These are phyloP conservation scores for Colletotrichum noveboracense DNA, from an alignment of 2,329 filamentous ascomycete species.

Conservation along the genomic window DNA sequence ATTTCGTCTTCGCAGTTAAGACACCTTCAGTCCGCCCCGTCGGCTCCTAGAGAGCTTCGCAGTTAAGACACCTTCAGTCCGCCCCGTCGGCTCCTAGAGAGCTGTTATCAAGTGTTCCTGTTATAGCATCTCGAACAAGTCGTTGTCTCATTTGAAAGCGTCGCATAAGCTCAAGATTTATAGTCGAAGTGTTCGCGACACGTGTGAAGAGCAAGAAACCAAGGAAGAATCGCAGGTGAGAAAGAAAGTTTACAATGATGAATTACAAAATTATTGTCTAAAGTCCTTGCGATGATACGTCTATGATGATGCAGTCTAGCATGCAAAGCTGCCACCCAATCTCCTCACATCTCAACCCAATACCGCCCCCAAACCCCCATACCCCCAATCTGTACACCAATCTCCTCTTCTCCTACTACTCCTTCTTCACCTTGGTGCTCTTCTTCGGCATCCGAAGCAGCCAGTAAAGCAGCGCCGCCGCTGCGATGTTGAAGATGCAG, in stretches of 20 bases:
- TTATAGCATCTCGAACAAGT: no score
- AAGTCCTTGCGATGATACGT: background rate
- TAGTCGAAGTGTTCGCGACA: rapidly evolving
- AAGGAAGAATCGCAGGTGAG: background rate
- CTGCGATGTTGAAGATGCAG: constrained; percentile 52
- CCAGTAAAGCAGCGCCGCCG: constrained; percentile 54
- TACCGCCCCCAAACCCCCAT: background rate
- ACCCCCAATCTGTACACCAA: no score
- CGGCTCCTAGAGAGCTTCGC: background rate
- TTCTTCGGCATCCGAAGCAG: constrained; percentile 36
- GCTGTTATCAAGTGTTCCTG: rapidly evolving
- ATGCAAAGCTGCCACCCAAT: background rate
- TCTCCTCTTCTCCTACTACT: background rate
- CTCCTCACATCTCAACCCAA: background rate
- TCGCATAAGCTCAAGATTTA: background rate
- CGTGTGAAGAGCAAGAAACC: background rate
- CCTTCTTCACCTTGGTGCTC: background rate
- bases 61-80: background rate
- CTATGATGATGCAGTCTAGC: background rate
- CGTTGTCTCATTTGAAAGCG: background rate
- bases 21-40: background rate
- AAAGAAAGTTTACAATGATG: background rate
- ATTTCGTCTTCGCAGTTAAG: background rate
- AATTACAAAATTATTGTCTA: background rate
- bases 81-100: rapidly evolving